phyloP scores from a whole-genome alignment of 768 basidiomycete genomes.

The Cystofilobasidium macerans region DNA sequence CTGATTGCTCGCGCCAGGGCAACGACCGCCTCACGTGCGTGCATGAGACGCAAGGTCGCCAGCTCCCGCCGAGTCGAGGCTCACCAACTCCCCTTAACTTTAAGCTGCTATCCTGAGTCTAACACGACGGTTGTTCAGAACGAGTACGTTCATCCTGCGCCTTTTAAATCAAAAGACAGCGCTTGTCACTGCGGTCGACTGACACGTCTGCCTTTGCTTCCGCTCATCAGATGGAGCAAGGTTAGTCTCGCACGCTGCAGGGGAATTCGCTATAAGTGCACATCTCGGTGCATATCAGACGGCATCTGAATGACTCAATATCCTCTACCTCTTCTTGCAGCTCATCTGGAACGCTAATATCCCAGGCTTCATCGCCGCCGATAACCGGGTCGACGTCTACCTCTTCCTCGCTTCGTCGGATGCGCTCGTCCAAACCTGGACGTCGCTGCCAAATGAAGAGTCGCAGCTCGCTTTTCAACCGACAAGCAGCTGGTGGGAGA shows the following conservation, averaged over 20 bases:
- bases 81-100: no score
- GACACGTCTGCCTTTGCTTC: no score
- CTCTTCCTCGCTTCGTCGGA: slow-evolving; percentile 16
- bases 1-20: slow-evolving; percentile 8
- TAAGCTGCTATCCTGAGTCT: slow-evolving; percentile 14
- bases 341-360: slow-evolving; percentile 24
- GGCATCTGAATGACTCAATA: no score
- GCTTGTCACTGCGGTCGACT: no score
- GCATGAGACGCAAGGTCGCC: no score
- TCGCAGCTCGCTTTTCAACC: slow-evolving; percentile 22
- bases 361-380: slow-evolving; percentile 19
- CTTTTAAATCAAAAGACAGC: no score
- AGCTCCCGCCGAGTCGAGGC: no score
- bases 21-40: slow-evolving; percentile 21
- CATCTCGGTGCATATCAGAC: no score
- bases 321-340: no score
- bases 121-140: slow-evolving; percentile 23
- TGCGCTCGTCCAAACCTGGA: slow-evolving; percentile 13
- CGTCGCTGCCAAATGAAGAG: slow-evolving; percentile 18
- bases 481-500: slow-evolving; percentile 18
- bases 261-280: no score
- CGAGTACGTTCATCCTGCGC: slow-evolving; percentile 3
- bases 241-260: no score
- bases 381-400: slow-evolving; percentile 21
- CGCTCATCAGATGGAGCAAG: neutral